Percentiles rank a stretch among this genome's conserved stretches.
Conservation (phyloP, 2,329 filamentous ascomycete species). For the Rhexocercosporidium sp. region DNA sequence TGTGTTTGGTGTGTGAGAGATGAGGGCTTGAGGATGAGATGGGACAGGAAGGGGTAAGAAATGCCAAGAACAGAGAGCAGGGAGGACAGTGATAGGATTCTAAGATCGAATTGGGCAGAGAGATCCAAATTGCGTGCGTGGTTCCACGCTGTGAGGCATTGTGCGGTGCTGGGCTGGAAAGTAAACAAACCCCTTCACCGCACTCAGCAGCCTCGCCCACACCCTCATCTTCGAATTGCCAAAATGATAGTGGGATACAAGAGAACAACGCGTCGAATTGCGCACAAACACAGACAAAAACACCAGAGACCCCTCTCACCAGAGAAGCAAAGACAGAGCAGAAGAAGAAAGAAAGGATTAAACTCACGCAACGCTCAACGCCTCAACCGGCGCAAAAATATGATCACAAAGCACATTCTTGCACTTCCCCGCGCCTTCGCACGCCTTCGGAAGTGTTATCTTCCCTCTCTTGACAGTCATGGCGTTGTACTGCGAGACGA, state of each 20-base stretch:
- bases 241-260: too few relatives aligned
- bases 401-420: slow-evolving; percentile 13
- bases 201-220: background rate
- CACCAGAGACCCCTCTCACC: too few relatives aligned
- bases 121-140: too few relatives aligned
- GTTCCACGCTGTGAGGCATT: too few relatives aligned
- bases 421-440: background rate
- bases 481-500: slow-evolving; percentile 1
- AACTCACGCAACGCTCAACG: background rate
- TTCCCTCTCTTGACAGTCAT: slow-evolving; percentile 4
- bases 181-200: background rate
- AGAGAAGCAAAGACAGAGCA: background rate
- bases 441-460: background rate
- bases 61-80: too few relatives aligned
- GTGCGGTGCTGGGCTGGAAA: background rate
- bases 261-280: too few relatives aligned
- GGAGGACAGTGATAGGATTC: too few relatives aligned
- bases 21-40: background rate
- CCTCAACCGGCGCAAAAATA: background rate
- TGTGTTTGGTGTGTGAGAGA: background rate
- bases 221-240: background rate
- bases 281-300: too few relatives aligned
- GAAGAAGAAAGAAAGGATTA: background rate
- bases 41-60: too few relatives aligned
- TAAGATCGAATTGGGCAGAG: too few relatives aligned